Evolutionary conservation across 768 basidiomycete species (phyloP).

Genomic region (Lactarius tabidus): DNA sequence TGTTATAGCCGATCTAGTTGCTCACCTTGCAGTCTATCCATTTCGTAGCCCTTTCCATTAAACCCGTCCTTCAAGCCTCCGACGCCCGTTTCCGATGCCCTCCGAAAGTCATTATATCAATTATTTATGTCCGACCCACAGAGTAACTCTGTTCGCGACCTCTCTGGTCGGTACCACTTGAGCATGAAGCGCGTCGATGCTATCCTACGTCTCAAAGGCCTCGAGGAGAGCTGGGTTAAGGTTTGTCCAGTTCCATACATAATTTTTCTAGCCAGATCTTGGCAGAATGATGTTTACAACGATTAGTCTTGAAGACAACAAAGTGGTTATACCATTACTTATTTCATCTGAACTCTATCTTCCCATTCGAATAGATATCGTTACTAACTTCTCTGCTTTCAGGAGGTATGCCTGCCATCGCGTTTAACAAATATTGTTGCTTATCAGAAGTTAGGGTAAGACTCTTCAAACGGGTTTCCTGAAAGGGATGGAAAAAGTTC

Average conservation of each 20-base stretch:
- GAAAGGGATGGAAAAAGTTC: constrained; percentile 72
- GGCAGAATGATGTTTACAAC: constrained; percentile 50
- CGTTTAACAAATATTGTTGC: constrained; percentile 6
- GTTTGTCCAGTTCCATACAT: constrained; percentile 39
- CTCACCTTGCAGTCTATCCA: constrained; percentile 19
- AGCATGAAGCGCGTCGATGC: constrained; percentile 81
- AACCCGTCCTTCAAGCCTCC: constrained; percentile 84
- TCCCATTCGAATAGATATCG: not conserved
- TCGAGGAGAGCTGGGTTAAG: constrained; percentile 70
- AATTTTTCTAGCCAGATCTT: constrained; percentile 18
- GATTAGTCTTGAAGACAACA: constrained; percentile 94
- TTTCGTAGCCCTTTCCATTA: constrained; percentile 72
- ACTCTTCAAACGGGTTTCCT: constrained; percentile 75
- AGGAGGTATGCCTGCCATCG: constrained; percentile 25
- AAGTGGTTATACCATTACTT: constrained; percentile 59
- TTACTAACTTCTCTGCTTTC: constrained; percentile 24
- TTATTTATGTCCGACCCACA: constrained; percentile 57
- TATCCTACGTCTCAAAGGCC: constrained; percentile 74
- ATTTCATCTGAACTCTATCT: constrained; percentile 26
- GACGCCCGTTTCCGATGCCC: constrained; percentile 61
- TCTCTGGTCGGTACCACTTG: constrained; percentile 60
- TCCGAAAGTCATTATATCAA: constrained; percentile 54
- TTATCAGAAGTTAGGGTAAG: constrained; percentile 43
- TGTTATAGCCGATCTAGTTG: not conserved
- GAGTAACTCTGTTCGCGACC: constrained; percentile 50